Evolutionary conservation across 768 basidiomycete species (phyloP).

Genomic region (Tylopilus subfusipes): DNA sequence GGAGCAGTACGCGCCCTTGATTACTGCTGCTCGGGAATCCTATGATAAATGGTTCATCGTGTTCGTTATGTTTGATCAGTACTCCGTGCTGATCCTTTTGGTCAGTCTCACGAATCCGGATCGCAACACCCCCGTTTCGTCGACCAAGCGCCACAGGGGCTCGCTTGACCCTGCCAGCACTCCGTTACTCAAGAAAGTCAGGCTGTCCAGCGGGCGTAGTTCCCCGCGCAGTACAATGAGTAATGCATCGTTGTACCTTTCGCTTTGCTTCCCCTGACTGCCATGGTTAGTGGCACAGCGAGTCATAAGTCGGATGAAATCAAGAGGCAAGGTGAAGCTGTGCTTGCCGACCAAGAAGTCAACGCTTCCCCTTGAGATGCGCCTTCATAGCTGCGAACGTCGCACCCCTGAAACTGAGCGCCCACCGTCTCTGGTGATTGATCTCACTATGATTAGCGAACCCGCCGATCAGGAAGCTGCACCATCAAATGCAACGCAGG

Average conservation of each 20-base stretch:
- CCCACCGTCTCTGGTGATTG: slow-evolving; percentile 13
- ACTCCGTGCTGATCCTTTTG: slow-evolving; percentile 6
- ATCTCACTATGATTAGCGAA: slow-evolving; percentile 17
- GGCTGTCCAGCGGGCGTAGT: slow-evolving; percentile 13
- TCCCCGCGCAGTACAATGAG: slow-evolving; percentile 20
- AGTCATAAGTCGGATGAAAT: slow-evolving; percentile 26
- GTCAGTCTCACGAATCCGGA: slow-evolving; percentile 11
- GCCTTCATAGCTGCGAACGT: slow-evolving; percentile 11
- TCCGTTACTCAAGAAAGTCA: slow-evolving; percentile 20
- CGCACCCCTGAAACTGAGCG: not conserved
- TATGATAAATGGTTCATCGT: slow-evolving; percentile 25
- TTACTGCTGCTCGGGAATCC: slow-evolving; percentile 30
- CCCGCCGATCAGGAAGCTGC: not conserved
- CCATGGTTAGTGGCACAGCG: slow-evolving; percentile 22
- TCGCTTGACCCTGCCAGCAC: slow-evolving; percentile 5
- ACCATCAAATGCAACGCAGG: not conserved
- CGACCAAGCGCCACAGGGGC: slow-evolving; percentile 13
- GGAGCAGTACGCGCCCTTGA: slow-evolving; percentile 37
- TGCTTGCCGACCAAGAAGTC: slow-evolving; percentile 15
- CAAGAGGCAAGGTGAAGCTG: slow-evolving; percentile 26
- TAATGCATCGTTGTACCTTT: slow-evolving; percentile 4
- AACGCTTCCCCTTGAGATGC: slow-evolving; percentile 15
- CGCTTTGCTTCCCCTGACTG: slow-evolving; percentile 3
- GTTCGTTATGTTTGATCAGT: not conserved
- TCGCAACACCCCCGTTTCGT: not conserved